Percentiles rank a stretch among this genome's conserved stretches.
Conservation (phyloP, 208 protist genomes). For the Angomonas ambiguus region DNA sequence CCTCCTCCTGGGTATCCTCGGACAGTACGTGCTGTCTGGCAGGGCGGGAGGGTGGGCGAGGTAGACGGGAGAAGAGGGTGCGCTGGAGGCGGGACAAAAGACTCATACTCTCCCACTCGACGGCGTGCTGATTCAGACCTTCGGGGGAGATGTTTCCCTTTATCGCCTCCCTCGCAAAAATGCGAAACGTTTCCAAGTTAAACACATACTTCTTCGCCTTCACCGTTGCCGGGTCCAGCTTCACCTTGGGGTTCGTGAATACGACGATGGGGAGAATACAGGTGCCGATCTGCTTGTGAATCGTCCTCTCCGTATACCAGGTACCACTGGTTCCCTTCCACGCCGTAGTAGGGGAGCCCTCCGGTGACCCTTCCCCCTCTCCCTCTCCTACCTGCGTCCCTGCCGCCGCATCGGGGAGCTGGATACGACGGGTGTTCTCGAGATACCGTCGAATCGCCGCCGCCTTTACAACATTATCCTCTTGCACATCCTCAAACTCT, state of each 20-base stretch:
- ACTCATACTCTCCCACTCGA: background rate
- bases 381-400: background rate
- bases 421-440: conserved; percentile 67
- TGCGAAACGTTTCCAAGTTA: conserved; percentile 50
- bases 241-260: conserved; percentile 68
- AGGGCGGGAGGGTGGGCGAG: background rate
- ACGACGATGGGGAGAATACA: conserved; percentile 81
- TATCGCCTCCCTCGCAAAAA: conserved; percentile 45
- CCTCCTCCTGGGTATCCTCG: conserved; percentile 25
- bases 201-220: conserved; percentile 66
- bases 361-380: background rate
- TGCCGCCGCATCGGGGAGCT: conserved; percentile 43
- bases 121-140: conserved; percentile 19
- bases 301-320: conserved; percentile 66
- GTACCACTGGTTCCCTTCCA: conserved; percentile 25
- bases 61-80: too few relatives aligned
- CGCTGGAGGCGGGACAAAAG: conserved; percentile 1
- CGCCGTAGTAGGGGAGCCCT: background rate
- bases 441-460: conserved; percentile 76
- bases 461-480: conserved; percentile 83
- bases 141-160: conserved; percentile 32
- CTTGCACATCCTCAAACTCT: conserved; percentile 83
- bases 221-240: conserved; percentile 70
- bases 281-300: conserved; percentile 71
- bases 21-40: conserved; percentile 10